Base-by-base conservation (phyloP, 1,284 basidiomycete genomes). In the Heterobasidion irregulare region DNA sequence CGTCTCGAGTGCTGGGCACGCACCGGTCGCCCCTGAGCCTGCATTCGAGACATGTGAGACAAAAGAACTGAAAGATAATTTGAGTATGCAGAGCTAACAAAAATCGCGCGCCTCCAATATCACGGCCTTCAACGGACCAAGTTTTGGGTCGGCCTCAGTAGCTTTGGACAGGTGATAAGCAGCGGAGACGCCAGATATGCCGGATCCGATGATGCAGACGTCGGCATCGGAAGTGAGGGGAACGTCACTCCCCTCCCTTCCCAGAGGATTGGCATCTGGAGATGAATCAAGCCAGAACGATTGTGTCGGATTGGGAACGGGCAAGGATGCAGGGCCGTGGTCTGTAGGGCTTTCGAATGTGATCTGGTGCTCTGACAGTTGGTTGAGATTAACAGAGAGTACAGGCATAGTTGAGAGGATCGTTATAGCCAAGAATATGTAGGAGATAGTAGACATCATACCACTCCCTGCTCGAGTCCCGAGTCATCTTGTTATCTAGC, bases 21-120 rank as follows among this genome's bases (percentile, higher is more conserved):
- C 57, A 84, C 87, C 88, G 50, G 88, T 92, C 26, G 89, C 89
- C n/a, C 88, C 89, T 38, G 85, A 83, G 65, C 88, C 89, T 91
- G 59, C 0, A 38, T 32, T 19, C 45, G 6, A 41, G 10, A 41
- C 38, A n/a, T 26, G 45, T 41, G 15, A 54, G 52, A 57, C 50
- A 47, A 32, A 44, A 48, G 41, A 35, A 10, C 38, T 41, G 16
- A 32, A 41, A 15, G 44, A 8, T 35, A 43, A 54, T n/a, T 7
- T 54, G 26, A 36, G 18, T 47, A 35, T 48, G 59, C 16, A 45
- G 1, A 32, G 70, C 85, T 70, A 35, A 89, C 89, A 91, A 64
- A 92, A 91, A 56, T 88, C 83, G 63, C 89, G 73, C 2, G 87
- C 89, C 63, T 92, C 89, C 12, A 92, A 65, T 12, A 92, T 72